Base-by-base conservation (phyloP, 2,329 filamentous ascomycete genomes). In the Kalmusia sp. region DNA sequence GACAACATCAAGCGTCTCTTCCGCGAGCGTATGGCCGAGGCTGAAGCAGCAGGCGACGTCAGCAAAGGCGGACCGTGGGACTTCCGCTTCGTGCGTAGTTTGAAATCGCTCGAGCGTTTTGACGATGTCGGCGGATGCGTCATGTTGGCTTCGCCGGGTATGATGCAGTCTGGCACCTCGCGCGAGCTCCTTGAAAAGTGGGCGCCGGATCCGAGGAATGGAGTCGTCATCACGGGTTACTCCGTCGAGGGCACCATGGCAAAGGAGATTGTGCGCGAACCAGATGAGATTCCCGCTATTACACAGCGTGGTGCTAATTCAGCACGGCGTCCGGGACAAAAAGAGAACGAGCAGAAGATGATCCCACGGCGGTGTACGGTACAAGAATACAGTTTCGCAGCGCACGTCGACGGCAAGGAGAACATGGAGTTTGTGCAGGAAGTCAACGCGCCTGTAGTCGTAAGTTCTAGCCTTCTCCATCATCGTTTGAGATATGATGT, bases 171-270 rank as follows among this genome's bases (percentile, higher is more conserved):
- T 52, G 95, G 95, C 45, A 93, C 96, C 15, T 96, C 92, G 67
- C 84, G 95, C 71, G 92, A 97, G 71, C 80, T 99, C 8, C 83
- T 99, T 4, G 95, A 99, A 78, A 81, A 93, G 65, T 99, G 95
- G 95, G 93, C 93, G 1, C 95, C 95, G 0, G 96, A 91, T 75
- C 90, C 95, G 58, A 93, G 95, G 74, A 99, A 99, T 69, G 95
- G 93, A n/a, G 92, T 99, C 37, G 90, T 99, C 64, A 96, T 99
- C 74, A 99, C 95, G 0, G 95, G 95, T 71, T 99, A 99, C 78
- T 97, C 92, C 56, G 93, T 99, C 6, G 95, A 99, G 76, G 95
- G 95, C 5, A 99, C 95, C 0, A 98, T 99, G 93, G 95, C 92
- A 3, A 93, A 96, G 75, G 87, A 95, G 65, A 91, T 99, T 58